Evolutionary conservation across 2,329 filamentous ascomycete species (phyloP), one percentile per base, ranked within the genome.

Genomic region (Arthrobotrys musiformis): DNA sequence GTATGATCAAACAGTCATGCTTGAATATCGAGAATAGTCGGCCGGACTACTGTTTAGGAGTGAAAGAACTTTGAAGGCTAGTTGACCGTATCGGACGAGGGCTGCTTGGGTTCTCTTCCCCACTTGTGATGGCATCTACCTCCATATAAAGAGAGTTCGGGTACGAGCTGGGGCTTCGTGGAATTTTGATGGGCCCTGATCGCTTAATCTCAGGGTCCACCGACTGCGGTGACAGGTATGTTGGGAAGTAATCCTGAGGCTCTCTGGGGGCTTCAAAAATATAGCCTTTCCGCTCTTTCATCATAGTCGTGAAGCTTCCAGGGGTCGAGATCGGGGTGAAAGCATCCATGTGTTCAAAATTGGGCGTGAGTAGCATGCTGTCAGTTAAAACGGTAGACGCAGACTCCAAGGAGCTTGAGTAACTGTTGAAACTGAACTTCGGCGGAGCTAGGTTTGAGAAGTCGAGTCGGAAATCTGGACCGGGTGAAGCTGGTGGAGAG

Each of bases 271-370:
- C 48, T 28, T 68, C 70, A 17, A 68, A 68, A 9, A 75, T 63
- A 48, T 75, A 75, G 11, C 52, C 63, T 26, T 75, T 68, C 17
- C 54, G 40, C 26, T 75, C 70, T 26, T 62, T 68, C 19, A 68
- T 75, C 42, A 68, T 63, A 4, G 24, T 54, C 8, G 62, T 75
- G 28, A 75, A 75, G 35, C 70, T 75, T 11, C 70, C 70, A 11
- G 70, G 70, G 5, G 70, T 75, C 4, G 70, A 75, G 2, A 63
- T 30, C 0, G 70, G 70, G 1, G 70, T 75, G 13, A 60, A 30
- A 17, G 52, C 5, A 17, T 68, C 70, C 2, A n/a, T 1, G 19
- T 63, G 42, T n/a, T 67, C 69, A 26, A 62, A 56, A 2, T 28
- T 56, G 19, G 70, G 70, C 8, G 50, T 63, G 40, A 28, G n/a